Evolutionary conservation across 768 basidiomycete species (phyloP), one percentile per base, ranked within the genome.

Genomic region (Lactifluus echinatus): DNA sequence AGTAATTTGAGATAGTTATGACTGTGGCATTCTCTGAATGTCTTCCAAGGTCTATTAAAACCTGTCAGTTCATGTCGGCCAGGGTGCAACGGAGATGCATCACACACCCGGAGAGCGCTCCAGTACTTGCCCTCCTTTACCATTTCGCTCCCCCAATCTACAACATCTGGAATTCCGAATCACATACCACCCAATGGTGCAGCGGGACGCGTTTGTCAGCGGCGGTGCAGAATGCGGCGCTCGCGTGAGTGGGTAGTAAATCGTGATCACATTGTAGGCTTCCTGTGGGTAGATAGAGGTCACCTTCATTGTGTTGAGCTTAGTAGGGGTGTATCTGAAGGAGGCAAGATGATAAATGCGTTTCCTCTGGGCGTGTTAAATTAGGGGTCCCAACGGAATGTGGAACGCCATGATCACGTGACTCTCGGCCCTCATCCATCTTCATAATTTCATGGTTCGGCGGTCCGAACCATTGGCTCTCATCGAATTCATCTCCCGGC

Each of bases 391-490:
- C n/a, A n/a, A n/a, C n/a, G n/a, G n/a, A n/a, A n/a, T n/a, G n/a
- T n/a, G n/a, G n/a, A n/a, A n/a, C n/a, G n/a, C n/a, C n/a, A n/a
- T n/a, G n/a, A n/a, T n/a, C n/a, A n/a, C n/a, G n/a, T n/a, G n/a
- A n/a, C n/a, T n/a, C n/a, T n/a, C n/a, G n/a, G n/a, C n/a, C n/a
- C n/a, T n/a, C n/a, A n/a, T n/a, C n/a, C n/a, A n/a, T n/a, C n/a
- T n/a, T n/a, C n/a, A n/a, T n/a, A n/a, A n/a, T n/a, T n/a, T n/a
- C n/a, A n/a, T n/a, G n/a, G n/a, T n/a, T n/a, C n/a, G n/a, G n/a
- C n/a, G n/a, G n/a, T n/a, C n/a, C n/a, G 90, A 93, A 93, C 68
- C 81, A 92, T 34, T 93, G 91, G 88, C 71, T 94, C 11, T 95
- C 31, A 83, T 93, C 54, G 91, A 95, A 70, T 84, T 94, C 65